These are phyloP conservation scores for Fusarium abutilonis DNA, from an alignment of 2,329 filamentous ascomycete genomes.

Conservation along the genomic window DNA sequence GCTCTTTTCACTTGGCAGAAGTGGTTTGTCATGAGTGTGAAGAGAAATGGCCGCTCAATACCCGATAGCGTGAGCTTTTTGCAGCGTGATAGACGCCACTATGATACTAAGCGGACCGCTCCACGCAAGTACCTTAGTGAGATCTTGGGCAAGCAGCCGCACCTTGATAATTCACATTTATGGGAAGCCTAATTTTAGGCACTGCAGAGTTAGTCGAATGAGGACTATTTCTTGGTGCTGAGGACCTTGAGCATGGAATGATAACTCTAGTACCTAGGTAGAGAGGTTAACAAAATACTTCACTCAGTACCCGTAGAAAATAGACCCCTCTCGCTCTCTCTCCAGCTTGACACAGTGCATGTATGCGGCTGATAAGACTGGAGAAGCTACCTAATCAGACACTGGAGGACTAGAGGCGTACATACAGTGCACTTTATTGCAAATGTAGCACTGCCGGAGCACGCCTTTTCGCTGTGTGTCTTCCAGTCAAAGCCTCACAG, in stretches of 20 bases:
- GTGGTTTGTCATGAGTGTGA: too few relatives aligned
- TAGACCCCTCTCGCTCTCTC: constrained; percentile 10
- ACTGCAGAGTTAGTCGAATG: background rate
- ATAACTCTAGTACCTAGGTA: background rate
- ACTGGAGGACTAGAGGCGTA: constrained; percentile 14
- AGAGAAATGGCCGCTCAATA: constrained; percentile 12
- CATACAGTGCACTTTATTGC: constrained; percentile 10
- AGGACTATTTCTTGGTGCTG: background rate
- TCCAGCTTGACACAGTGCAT: constrained; percentile 27
- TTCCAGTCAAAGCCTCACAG: constrained; percentile 22
- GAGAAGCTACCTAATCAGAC: background rate
- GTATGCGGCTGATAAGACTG: constrained; percentile 30
- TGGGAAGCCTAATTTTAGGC: background rate
- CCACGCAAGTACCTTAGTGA: constrained; percentile 28
- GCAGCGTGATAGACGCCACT: constrained; percentile 25
- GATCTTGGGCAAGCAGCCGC: constrained; percentile 19
- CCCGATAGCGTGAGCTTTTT: constrained; percentile 20
- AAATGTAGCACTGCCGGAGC: constrained; percentile 22
- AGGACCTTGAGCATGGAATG: background rate
- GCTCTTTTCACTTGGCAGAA: too few relatives aligned
- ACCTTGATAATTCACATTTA: constrained; percentile 19
- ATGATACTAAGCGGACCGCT: constrained; percentile 32
- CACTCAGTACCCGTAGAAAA: background rate
- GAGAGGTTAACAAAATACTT: background rate
- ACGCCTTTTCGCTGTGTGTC: constrained; percentile 11